A percentile compares a stretch with the other conserved stretches of the same genome.
Conservation (phyloP, 345 rosid species). For the Eucalyptus pumila region DNA sequence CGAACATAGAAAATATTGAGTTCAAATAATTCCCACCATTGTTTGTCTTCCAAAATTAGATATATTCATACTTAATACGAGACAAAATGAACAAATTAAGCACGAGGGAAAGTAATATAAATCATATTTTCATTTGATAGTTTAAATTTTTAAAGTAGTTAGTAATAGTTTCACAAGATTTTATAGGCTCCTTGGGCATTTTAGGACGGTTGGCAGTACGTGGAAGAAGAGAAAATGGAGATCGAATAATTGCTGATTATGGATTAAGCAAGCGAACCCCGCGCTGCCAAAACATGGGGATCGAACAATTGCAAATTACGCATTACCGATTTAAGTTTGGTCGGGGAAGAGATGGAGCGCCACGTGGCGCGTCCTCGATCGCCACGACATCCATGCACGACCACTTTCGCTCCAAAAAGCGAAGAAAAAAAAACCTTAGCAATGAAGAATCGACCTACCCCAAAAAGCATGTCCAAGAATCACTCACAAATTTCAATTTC, state of each 20-base stretch:
- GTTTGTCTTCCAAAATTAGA: fast-evolving
- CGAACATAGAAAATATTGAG: fast-evolving
- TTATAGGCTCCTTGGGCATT: too few relatives aligned
- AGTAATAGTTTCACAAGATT: fast-evolving
- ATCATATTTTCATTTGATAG: fast-evolving
- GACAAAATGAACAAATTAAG: too few relatives aligned
- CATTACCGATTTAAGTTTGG: too few relatives aligned
- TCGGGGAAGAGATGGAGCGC: not conserved
- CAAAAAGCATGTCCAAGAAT: not conserved
- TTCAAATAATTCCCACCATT: too few relatives aligned
- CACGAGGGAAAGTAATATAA: fast-evolving
- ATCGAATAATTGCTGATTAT: not conserved
- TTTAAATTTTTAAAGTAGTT: too few relatives aligned
- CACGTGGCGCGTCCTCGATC: not conserved
- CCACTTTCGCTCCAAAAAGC: not conserved
- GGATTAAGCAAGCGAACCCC: not conserved
- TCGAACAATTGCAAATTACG: too few relatives aligned
- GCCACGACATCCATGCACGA: not conserved
- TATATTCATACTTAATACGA: too few relatives aligned
- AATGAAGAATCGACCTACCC: not conserved
- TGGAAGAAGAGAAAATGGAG: not conserved
- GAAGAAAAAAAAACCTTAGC: not conserved
- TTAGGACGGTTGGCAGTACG: too few relatives aligned
- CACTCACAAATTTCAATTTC: too few relatives aligned
- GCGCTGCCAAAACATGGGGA: too few relatives aligned